Evolutionary conservation across 1,284 basidiomycete species (phyloP).

Genomic region (Apiotrichum gamsii): DNA sequence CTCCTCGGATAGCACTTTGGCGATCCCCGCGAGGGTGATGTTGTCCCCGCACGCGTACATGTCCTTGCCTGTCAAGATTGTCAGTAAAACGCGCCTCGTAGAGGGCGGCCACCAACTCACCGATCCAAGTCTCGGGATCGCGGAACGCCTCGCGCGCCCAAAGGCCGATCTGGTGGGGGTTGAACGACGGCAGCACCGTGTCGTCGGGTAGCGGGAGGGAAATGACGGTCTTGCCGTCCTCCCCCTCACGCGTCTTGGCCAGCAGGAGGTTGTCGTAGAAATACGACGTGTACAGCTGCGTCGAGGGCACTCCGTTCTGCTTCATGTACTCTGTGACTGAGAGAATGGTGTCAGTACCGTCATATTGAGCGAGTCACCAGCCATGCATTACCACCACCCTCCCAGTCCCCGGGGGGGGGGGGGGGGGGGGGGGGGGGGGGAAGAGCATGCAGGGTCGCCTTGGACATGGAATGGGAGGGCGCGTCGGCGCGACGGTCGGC

Average conservation of each 20-base stretch:
- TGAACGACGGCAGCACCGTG: constrained; percentile 20
- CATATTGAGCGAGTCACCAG: too few relatives aligned
- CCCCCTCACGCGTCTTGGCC: constrained; percentile 2
- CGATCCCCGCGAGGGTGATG: constrained; percentile 8
- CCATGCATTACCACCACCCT: too few relatives aligned
- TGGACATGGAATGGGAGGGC: too few relatives aligned
- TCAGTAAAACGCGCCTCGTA: too few relatives aligned
- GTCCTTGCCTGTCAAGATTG: constrained; percentile 18
- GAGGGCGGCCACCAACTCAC: too few relatives aligned
- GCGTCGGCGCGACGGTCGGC: too few relatives aligned
- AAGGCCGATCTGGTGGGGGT: constrained; percentile 27
- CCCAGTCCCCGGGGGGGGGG: too few relatives aligned
- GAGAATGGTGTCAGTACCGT: too few relatives aligned
- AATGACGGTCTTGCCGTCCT: constrained; percentile 12
- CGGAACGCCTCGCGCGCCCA: constrained; percentile 29
- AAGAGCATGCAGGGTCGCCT: too few relatives aligned
- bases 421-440: too few relatives aligned
- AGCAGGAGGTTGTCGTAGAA: constrained; percentile 12
- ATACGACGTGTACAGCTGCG: constrained; percentile 18
- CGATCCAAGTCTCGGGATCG: constrained; percentile 29
- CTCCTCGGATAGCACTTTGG: constrained; percentile 4
- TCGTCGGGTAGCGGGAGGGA: constrained; percentile 25
- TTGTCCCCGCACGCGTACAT: constrained; percentile 11
- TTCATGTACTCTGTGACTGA: constrained; percentile 27
- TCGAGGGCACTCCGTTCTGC: constrained; percentile 15